These are phyloP conservation scores for Erysimum cheiranthoides DNA, from an alignment of 345 rosid genomes.

Conservation along the genomic window DNA sequence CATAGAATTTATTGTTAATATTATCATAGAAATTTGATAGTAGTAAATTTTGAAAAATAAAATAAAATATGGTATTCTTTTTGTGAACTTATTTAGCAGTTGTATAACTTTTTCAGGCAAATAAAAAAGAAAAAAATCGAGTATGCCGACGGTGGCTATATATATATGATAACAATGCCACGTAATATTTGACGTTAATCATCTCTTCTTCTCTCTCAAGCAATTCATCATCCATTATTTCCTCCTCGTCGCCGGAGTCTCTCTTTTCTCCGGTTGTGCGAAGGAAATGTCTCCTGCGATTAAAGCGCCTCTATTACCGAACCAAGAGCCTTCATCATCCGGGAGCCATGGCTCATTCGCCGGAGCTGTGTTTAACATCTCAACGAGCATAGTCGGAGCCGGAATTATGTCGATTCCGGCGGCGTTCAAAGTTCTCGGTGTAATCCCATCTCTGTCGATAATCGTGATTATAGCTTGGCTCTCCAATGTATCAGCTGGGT, in stretches of 20 bases:
- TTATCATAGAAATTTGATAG: no score
- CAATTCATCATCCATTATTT: background rate
- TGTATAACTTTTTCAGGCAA: no score
- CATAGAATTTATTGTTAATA: no score
- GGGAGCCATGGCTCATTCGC: conserved; percentile 55
- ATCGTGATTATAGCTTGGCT: conserved; percentile 71
- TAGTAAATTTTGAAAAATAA: no score
- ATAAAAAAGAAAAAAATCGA: no score
- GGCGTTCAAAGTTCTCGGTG: conserved; percentile 79
- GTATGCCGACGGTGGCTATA: background rate
- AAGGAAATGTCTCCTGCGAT: conserved; percentile 56
- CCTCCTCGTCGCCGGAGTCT: conserved; percentile 18
- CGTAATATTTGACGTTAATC: background rate
- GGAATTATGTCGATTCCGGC: conserved; percentile 97
- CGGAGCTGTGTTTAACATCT: conserved; percentile 89
- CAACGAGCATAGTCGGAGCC: conserved; percentile 85
- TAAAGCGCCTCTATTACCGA: conserved; percentile 60
- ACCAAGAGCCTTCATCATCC: conserved; percentile 30
- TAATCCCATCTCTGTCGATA: conserved; percentile 69
- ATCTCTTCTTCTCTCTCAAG: background rate
- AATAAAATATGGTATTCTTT: no score
- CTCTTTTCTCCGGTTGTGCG: conserved; percentile 4
- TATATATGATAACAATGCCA: background rate
- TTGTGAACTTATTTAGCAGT: no score
- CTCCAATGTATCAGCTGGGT: conserved; percentile 70